These are phyloP conservation scores for Plasmodium berghei DNA, from an alignment of 169 alveolate genomes.

Conservation along the genomic window DNA sequence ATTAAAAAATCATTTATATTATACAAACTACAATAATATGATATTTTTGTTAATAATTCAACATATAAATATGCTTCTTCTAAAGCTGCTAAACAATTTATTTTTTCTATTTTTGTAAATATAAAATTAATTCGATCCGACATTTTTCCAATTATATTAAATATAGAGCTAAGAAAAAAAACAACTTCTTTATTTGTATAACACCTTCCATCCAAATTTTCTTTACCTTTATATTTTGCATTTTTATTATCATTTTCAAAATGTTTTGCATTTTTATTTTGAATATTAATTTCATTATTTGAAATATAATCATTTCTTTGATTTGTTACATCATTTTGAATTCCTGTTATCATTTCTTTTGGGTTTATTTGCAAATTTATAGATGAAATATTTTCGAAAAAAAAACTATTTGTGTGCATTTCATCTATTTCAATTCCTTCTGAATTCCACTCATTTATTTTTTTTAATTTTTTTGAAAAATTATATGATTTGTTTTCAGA, in stretches of 20 bases:
- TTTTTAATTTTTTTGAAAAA: background rate
- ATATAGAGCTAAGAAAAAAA: conserved; percentile 30
- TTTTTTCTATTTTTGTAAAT: conserved; percentile 51
- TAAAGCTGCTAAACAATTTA: conserved; percentile 59
- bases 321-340: background rate
- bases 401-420: too few relatives aligned
- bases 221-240: background rate
- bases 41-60: conserved; percentile 50
- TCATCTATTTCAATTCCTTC: background rate
- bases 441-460: background rate
- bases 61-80: conserved; percentile 60
- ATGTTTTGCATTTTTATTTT: background rate
- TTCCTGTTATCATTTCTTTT: background rate
- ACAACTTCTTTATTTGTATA: conserved; percentile 2
- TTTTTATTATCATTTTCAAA: too few relatives aligned
- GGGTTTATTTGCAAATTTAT: background rate
- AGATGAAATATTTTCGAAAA: background rate
- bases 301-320: background rate
- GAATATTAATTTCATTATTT: background rate
- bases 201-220: background rate
- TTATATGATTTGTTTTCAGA: background rate
- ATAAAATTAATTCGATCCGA: conserved; percentile 56
- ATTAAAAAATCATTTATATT: conserved; percentile 45
- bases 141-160: conserved; percentile 26
- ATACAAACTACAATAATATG: conserved; percentile 41